phyloP scores from a whole-genome alignment of 176 grass and related monocot genomes.

The Chrysopogon serrulatus region DNA sequence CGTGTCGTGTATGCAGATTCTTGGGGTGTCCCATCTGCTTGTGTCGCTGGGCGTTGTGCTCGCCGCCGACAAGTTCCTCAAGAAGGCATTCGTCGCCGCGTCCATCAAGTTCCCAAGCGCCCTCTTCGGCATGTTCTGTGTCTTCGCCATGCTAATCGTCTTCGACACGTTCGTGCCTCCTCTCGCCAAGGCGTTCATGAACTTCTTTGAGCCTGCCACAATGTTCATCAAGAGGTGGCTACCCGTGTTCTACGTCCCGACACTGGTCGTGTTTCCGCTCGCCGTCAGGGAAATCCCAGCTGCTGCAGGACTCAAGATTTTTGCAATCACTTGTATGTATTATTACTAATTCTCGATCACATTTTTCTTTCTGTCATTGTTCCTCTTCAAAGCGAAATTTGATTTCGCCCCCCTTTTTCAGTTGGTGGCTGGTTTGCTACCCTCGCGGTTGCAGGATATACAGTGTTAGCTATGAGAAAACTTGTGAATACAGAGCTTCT shows the following conservation, averaged over 20 bases:
- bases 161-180: constrained; percentile 54
- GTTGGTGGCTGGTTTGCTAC: constrained; percentile 82
- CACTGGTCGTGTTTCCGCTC: constrained; percentile 79
- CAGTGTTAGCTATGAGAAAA: constrained; percentile 62
- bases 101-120: constrained; percentile 91
- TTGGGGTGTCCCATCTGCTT: constrained; percentile 44
- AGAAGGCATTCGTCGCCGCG: constrained; percentile 64
- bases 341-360: neutral
- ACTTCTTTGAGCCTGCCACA: constrained; percentile 77
- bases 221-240: constrained; percentile 91
- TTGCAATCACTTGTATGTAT: constrained; percentile 57
- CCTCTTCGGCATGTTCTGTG: constrained; percentile 85
- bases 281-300: constrained; percentile 66
- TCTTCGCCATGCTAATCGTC: constrained; percentile 66
- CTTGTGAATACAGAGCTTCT: constrained; percentile 76
- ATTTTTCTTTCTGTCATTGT: neutral
- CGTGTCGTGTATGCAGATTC: constrained; percentile 6
- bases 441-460: constrained; percentile 69
- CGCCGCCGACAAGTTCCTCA: constrained; percentile 57
- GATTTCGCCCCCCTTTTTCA: constrained; percentile 15
- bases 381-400: neutral
- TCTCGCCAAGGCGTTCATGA: constrained; percentile 50
- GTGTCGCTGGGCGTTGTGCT: constrained; percentile 69
- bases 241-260: constrained; percentile 83
- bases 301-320: constrained; percentile 78